A percentile compares a stretch with the other conserved stretches of the same genome.
Evolutionary conservation across 1,284 basidiomycete species (phyloP).

Genomic region (Apiotrichum montevideense): DNA sequence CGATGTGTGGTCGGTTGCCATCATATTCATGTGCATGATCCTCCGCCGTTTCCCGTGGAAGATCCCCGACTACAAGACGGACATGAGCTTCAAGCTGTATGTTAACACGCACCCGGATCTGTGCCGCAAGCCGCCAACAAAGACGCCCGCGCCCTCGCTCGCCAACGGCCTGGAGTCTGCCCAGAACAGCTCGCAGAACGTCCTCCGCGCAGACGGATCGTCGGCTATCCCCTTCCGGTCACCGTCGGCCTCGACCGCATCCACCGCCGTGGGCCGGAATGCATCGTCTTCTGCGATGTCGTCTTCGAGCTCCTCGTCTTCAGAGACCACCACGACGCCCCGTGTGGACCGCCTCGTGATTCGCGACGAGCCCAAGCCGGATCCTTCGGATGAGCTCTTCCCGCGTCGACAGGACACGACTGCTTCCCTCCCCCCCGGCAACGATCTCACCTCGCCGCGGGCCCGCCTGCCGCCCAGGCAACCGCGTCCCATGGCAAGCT

Average conservation of each 20-base stretch:
- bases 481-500: background rate
- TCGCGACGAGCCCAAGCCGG: slow-evolving; percentile 32
- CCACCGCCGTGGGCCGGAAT: slow-evolving; percentile 25
- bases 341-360: slow-evolving; percentile 23
- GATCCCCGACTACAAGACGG: slow-evolving; percentile 89
- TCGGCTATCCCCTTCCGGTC: slow-evolving; percentile 38
- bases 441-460: slow-evolving; percentile 9
- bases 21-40: slow-evolving; percentile 99
- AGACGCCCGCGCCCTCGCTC: slow-evolving; percentile 39
- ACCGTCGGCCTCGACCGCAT: slow-evolving; percentile 24
- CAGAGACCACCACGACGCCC: slow-evolving; percentile 20
- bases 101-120: slow-evolving; percentile 87
- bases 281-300: background rate
- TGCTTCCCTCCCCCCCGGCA: slow-evolving; percentile 51
- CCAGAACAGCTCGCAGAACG: slow-evolving; percentile 29
- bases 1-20: slow-evolving; percentile 96
- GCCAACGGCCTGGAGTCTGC: slow-evolving; percentile 23
- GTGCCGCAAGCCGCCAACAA: slow-evolving; percentile 49
- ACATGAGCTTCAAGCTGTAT: slow-evolving; percentile 85
- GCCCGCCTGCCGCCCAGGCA: slow-evolving; percentile 1
- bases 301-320: slow-evolving; percentile 10
- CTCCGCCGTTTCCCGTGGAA: slow-evolving; percentile 99
- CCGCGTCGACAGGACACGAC: slow-evolving; percentile 64
- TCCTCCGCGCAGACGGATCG: slow-evolving; percentile 34
- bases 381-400: slow-evolving; percentile 63